A percentile compares a stretch with the other conserved stretches of the same genome.
Evolutionary conservation across 1,284 basidiomycete species (phyloP).

Genomic region (Ceraceosorus guamensis): DNA sequence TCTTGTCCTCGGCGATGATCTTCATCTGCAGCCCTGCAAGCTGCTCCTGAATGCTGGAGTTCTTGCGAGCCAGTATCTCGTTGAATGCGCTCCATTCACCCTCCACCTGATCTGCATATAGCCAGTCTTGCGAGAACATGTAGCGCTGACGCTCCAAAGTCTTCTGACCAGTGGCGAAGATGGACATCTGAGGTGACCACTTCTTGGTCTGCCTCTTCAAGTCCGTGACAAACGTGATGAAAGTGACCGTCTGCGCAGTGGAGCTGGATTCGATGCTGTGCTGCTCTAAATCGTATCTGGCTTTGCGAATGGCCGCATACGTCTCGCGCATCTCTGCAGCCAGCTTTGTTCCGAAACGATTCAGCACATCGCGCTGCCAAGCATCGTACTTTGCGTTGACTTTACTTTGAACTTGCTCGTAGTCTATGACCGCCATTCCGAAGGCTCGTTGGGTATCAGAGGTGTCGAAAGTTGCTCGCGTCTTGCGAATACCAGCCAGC

Average conservation of each 20-base stretch:
- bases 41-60: conserved; percentile 96
- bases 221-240: conserved; percentile 98
- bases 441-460: conserved; percentile 86
- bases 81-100: conserved; percentile 98
- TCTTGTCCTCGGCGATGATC: conserved; percentile 98
- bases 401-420: conserved; percentile 91
- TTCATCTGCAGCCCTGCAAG: conserved; percentile 91
- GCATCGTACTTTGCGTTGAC: conserved; percentile 98
- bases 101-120: conserved; percentile 92
- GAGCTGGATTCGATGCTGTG: conserved; percentile 61
- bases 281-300: conserved; percentile 86
- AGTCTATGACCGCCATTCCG: conserved; percentile 85
- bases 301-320: conserved; percentile 82
- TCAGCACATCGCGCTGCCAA: conserved; percentile 92
- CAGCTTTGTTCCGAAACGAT: conserved; percentile 82
- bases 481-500: conserved; percentile 89
- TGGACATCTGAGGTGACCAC: conserved; percentile 95
- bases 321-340: conserved; percentile 93
- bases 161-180: conserved; percentile 89
- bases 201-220: conserved; percentile 90
- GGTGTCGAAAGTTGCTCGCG: conserved; percentile 91
- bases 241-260: conserved; percentile 93
- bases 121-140: conserved; percentile 94
- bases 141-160: conserved; percentile 92
- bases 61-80: conserved; percentile 95